phyloP scores from a whole-genome alignment of 2,329 filamentous ascomycete species.

The Pseudophaeomoniella oleicola region DNA sequence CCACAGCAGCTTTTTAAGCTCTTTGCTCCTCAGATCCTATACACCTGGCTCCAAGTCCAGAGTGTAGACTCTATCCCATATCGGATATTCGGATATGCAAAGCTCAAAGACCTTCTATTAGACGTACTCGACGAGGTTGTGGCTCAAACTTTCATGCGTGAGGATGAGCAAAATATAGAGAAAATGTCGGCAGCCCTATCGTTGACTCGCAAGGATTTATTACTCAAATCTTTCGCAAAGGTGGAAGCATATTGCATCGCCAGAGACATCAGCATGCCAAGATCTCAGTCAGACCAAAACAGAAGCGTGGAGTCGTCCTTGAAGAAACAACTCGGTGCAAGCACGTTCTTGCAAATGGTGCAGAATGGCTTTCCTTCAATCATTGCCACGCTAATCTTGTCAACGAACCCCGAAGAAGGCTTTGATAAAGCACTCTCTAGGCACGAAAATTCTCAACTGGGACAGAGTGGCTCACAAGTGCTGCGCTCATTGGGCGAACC shows the following conservation, averaged over 20 bases:
- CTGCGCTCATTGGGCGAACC: constrained; percentile 61
- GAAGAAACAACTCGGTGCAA: constrained; percentile 53
- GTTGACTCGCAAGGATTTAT: constrained; percentile 39
- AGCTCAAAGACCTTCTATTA: constrained; percentile 51
- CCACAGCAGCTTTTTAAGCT: constrained; percentile 62
- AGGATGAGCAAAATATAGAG: constrained; percentile 47
- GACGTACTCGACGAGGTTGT: constrained; percentile 64
- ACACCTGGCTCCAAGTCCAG: constrained; percentile 68
- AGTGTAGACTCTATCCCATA: constrained; percentile 62
- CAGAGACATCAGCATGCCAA: constrained; percentile 47
- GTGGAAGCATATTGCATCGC: constrained; percentile 72
- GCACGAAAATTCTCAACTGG: constrained; percentile 42
- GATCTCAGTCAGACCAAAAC: constrained; percentile 25
- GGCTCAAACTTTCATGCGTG: constrained; percentile 71
- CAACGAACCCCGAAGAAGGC: constrained; percentile 62
- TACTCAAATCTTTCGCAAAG: constrained; percentile 59
- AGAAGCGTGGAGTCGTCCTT: constrained; percentile 51
- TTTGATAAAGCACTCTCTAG: constrained; percentile 54
- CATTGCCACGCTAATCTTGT: constrained; percentile 59
- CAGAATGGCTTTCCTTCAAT: constrained; percentile 62
- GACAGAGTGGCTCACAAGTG: constrained; percentile 48
- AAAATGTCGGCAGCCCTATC: constrained; percentile 46
- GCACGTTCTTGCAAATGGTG: constrained; percentile 48
- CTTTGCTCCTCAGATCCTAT: constrained; percentile 79
- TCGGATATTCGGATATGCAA: constrained; percentile 66